Evolutionary conservation across 176 grass and related monocot species (phyloP), one percentile per base, ranked within the genome.

Genomic region (Zizania latifolia): DNA sequence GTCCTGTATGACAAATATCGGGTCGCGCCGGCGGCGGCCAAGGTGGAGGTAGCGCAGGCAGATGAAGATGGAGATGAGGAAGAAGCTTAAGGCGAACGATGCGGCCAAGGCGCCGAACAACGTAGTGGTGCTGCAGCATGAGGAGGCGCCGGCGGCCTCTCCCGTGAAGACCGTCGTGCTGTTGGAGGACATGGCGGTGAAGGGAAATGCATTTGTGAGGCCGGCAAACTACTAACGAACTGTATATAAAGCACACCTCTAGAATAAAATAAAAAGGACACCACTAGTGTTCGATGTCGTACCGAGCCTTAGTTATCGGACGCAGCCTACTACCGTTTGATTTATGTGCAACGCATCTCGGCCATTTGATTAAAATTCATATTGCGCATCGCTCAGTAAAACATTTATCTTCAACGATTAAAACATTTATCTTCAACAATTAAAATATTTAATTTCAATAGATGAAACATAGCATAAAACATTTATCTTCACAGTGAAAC

Each of bases 11-110:
- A 55, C 38, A 27, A 10, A 26, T 26, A 29, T 12, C 1, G 24
- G 19, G 30, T 48, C 54, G 14, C 44, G 81, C 21, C 75, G 37
- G 27, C 64, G 44, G 44, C 34, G 78, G 61, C 54, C 60, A 1
- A 67, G 39, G 31, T 74, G 63, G 22, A 87, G 22, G 37, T 54
- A 83, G 32, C 81, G 73, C 7, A 56, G 48, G 53, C 70, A 82
- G 77, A 82, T 38, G 83, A 89, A 82, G 64, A 72, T 11, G 29
- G 82, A 24, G 70, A 86, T 35, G 57, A 95, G n/a, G 76, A 89
- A 16, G 29, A 87, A 62, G 36, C 82, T 82, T 41, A 81, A 75
- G 11, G 73, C 43, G 19, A 96, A 82, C 21, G 83, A 87, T 6
- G 78, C 56, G 6, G 73, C 83, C 44, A 82, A 28, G 2, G 45